Evolutionary conservation across 2,329 filamentous ascomycete species (phyloP).

Genomic region (Apiospora koreana): DNA sequence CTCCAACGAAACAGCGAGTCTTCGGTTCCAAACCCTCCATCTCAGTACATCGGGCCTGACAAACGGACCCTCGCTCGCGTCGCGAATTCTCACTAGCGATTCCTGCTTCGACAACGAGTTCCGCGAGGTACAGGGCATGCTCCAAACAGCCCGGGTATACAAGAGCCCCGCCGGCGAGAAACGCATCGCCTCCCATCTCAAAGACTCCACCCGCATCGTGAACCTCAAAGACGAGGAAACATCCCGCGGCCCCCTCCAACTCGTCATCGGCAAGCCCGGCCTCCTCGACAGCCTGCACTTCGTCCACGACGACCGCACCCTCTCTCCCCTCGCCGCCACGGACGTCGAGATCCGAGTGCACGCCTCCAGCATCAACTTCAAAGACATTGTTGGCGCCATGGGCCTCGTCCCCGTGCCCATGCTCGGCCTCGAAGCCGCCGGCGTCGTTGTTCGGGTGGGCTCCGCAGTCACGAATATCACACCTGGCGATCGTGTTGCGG

Average conservation of each 20-base stretch:
- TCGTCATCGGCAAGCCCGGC: neutral
- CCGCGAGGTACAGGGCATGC: neutral
- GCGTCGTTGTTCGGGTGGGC: neutral
- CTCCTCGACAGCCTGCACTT: neutral
- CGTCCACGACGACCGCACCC: neutral
- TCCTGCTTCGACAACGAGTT: neutral
- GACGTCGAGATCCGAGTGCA: slow-evolving; percentile 15
- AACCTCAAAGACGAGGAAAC: neutral
- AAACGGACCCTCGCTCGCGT: neutral
- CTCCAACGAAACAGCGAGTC: neutral
- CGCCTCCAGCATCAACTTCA: slow-evolving; percentile 15
- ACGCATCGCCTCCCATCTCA: neutral
- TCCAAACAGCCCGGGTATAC: neutral
- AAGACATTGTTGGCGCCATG: slow-evolving; percentile 13
- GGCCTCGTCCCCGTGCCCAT: neutral
- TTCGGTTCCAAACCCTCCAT: neutral
- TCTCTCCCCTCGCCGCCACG: neutral
- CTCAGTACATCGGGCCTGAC: neutral
- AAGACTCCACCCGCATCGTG: too few species aligned
- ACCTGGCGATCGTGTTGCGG: neutral
- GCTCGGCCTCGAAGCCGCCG: neutral
- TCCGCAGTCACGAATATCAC: neutral
- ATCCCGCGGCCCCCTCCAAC: neutral
- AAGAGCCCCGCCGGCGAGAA: neutral
- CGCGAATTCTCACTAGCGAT: neutral